These are phyloP conservation scores for Eucalyptus camaldulensis DNA, from an alignment of 345 rosid genomes.

Conservation along the genomic window DNA sequence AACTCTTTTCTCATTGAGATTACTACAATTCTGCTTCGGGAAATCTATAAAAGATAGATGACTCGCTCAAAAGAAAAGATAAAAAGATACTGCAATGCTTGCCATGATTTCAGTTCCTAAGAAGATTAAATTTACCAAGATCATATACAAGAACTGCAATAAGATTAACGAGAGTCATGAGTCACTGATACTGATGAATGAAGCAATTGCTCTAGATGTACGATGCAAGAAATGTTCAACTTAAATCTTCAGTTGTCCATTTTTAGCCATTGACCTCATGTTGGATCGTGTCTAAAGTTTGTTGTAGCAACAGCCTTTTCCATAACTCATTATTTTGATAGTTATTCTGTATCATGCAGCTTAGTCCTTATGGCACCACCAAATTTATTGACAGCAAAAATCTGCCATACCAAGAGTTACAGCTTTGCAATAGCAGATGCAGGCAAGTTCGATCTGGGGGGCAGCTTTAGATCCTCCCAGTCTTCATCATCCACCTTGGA, in stretches of 20 bases:
- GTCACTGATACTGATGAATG: neutral
- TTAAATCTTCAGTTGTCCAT: neutral
- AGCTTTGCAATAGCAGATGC: conserved; percentile 46
- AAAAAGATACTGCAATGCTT: neutral
- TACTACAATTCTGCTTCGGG: neutral
- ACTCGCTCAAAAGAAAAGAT: neutral
- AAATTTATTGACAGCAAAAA: neutral
- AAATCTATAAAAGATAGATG: neutral
- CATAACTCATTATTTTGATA: neutral
- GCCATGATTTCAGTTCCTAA: neutral
- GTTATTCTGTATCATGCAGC: neutral
- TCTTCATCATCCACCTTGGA: conserved; percentile 30
- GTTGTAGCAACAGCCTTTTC: neutral
- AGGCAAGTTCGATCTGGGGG: conserved; percentile 42
- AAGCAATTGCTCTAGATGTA: neutral
- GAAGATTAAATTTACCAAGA: neutral
- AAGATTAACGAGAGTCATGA: neutral
- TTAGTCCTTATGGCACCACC: neutral
- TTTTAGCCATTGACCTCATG: neutral
- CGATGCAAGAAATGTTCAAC: neutral
- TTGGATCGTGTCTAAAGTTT: neutral
- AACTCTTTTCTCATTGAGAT: neutral
- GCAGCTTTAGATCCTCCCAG: conserved; percentile 67
- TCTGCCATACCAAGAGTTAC: neutral
- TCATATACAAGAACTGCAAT: neutral